Evolutionary conservation across 768 basidiomycete species (phyloP).

Genomic region (Bullera alba): DNA sequence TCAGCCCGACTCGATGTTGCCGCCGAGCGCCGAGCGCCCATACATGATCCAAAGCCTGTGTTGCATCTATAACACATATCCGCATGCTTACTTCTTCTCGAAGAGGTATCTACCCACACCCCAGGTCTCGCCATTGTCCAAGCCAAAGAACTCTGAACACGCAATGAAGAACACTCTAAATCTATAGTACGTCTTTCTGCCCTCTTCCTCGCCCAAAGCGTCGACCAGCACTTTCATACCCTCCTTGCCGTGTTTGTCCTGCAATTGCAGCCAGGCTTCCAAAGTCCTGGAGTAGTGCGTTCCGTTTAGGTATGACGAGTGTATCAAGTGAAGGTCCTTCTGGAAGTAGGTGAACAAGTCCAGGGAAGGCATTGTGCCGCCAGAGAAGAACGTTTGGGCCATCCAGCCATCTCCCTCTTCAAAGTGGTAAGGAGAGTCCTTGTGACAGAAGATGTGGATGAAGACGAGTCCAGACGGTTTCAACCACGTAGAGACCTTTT

Average conservation of each 20-base stretch:
- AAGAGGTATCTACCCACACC: slow-evolving; percentile 44
- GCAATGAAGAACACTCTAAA: slow-evolving; percentile 68
- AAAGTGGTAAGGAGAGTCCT: slow-evolving; percentile 61
- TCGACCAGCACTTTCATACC: slow-evolving; percentile 53
- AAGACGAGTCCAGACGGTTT: slow-evolving; percentile 57
- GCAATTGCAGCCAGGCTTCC: slow-evolving; percentile 60
- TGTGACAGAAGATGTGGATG: slow-evolving; percentile 66
- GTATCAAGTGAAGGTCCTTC: slow-evolving; percentile 55
- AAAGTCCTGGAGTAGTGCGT: slow-evolving; percentile 59
- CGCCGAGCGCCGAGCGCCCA: no score
- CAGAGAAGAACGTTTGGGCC: slow-evolving; percentile 66
- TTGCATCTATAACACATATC: no score
- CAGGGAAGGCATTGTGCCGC: slow-evolving; percentile 65
- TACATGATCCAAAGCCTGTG: neutral
- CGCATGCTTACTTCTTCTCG: slow-evolving; percentile 14
- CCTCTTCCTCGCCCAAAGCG: slow-evolving; percentile 54
- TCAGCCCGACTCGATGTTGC: no score
- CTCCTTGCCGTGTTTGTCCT: slow-evolving; percentile 54
- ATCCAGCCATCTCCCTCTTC: slow-evolving; percentile 67
- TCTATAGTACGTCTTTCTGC: slow-evolving; percentile 58
- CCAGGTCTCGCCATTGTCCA: slow-evolving; percentile 59
- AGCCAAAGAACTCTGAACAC: slow-evolving; percentile 61
- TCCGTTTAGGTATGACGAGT: slow-evolving; percentile 61
- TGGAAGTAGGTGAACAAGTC: slow-evolving; percentile 56
- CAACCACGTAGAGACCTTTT: slow-evolving; percentile 62